phyloP scores from a whole-genome alignment of 2,329 filamentous ascomycete species.

The Pseudocercospora fuligena region DNA sequence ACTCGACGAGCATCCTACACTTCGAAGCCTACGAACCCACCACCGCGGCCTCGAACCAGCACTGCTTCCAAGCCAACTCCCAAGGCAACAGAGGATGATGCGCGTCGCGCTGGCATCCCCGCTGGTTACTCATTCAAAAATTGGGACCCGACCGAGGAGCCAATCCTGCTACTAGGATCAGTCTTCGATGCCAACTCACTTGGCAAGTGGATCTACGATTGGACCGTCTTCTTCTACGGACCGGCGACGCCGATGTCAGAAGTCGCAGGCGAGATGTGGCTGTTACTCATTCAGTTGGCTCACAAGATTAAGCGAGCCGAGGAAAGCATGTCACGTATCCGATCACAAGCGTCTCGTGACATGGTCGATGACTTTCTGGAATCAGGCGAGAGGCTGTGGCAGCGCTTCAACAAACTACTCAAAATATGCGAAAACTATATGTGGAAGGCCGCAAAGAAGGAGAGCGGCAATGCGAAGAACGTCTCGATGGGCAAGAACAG shows the following conservation, averaged over 20 bases:
- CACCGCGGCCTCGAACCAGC: constrained; percentile 50
- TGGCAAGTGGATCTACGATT: constrained; percentile 99
- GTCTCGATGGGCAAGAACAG: constrained; percentile 86
- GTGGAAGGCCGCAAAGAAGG: constrained; percentile 82
- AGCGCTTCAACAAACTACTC: constrained; percentile 82
- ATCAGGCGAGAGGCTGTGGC: constrained; percentile 83
- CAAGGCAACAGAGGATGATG: constrained; percentile 69
- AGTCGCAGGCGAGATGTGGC: constrained; percentile 92
- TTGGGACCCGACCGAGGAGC: constrained; percentile 93
- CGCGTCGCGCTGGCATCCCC: constrained; percentile 71
- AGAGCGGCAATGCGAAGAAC: constrained; percentile 65
- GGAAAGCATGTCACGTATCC: constrained; percentile 74
- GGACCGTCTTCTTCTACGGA: constrained; percentile 91
- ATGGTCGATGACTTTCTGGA: constrained; percentile 89
- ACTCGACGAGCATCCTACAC: constrained; percentile 51
- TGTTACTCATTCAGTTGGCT: constrained; percentile 88
- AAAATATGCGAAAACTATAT: constrained; percentile 93
- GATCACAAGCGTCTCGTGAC: constrained; percentile 73
- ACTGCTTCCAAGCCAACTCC: constrained; percentile 43
- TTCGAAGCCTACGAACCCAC: constrained; percentile 59
- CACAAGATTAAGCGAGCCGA: constrained; percentile 93
- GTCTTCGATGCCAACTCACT: constrained; percentile 98
- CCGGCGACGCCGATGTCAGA: constrained; percentile 83
- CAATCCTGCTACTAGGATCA: constrained; percentile 90
- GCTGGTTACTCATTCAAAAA: constrained; percentile 94